Conservation (phyloP, 2,329 filamentous ascomycete genomes). For the Claviceps capensis region DNA sequence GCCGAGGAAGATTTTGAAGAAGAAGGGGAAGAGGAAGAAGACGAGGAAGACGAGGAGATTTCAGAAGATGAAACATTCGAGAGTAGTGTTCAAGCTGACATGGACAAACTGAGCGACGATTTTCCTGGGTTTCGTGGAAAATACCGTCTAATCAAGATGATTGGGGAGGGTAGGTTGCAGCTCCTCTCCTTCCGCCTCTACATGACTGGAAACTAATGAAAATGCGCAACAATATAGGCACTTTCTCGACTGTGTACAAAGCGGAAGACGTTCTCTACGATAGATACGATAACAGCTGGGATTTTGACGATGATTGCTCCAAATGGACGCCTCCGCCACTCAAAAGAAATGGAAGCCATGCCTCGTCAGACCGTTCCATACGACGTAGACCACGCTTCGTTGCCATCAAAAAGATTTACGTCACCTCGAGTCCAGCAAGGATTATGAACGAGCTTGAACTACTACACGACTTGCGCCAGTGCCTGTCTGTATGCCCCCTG, state of each 20-base stretch:
- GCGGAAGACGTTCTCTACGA: constrained; percentile 86
- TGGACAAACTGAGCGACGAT: constrained; percentile 66
- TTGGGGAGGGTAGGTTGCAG: constrained; percentile 65
- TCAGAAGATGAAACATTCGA: constrained; percentile 53
- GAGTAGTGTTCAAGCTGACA: constrained; percentile 64
- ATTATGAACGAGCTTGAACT: constrained; percentile 96
- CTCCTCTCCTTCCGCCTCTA: background rate
- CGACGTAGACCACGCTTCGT: constrained; percentile 54
- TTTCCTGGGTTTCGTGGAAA: constrained; percentile 74
- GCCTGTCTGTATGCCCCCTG: constrained; percentile 76
- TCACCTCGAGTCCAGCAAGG: constrained; percentile 83
- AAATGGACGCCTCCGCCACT: constrained; percentile 58
- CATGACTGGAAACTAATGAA: background rate
- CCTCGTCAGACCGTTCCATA: constrained; percentile 15
- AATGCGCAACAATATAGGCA: constrained; percentile 44
- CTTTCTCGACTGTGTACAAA: constrained; percentile 98
- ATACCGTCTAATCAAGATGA: constrained; percentile 88
- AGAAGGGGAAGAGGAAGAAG: constrained; percentile 18
- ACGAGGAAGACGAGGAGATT: constrained; percentile 25
- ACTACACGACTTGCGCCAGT: constrained; percentile 73
- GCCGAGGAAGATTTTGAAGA: constrained; percentile 17
- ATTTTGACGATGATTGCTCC: constrained; percentile 52
- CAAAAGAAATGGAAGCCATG: constrained; percentile 31
- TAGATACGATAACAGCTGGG: constrained; percentile 75
- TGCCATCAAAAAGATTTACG: constrained; percentile 98